Base-by-base conservation (phyloP, 2,329 filamentous ascomycete species). In the Xylariaceae sp. region DNA sequence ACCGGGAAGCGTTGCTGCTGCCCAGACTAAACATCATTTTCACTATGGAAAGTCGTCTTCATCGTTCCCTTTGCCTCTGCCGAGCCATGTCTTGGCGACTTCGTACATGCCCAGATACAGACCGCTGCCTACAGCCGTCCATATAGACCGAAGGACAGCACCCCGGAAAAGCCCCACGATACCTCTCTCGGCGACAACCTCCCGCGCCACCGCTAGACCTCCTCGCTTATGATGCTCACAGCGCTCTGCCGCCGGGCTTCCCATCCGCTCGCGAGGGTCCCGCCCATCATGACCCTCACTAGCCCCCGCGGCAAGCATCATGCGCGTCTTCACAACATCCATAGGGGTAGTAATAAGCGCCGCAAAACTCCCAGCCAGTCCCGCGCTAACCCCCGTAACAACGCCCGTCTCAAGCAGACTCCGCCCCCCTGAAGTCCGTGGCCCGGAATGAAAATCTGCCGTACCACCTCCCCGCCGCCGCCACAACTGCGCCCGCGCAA, bases 81-180 rank as follows among this genome's bases (percentile, higher is more conserved):
- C 74, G 58, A 86, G 68, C 76, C 82, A 89, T 37, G 81, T 74
- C 65, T 89, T 85, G 9, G 88, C 86, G 59, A 85, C 85, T 70
- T 96, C 91, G 71, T 96, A 96, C 41, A 88, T 86, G 21, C 89
- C 89, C 40, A 96, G 73, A 75, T 96, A 96, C 52, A 96, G 72
- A 3, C 90, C 90, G 67, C 87, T 87, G 0, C 90, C 89, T 5
- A 95, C 60, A 50, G 89, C 86, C 13, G 91, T 94, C 91, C 91
- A 96, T 1, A 80, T 80, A 8, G 80, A 84, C 55, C 92, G 80
- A 61, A 96, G 73, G 32, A 80, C 73, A 2, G 85, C 89, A 6
- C 92, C 92, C 32, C 87, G 78, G 70, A 94, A 95, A 36, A 96
- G 71, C 0, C 90, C 91, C 54, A 74, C 81, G 1, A 89, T 60